Base-by-base conservation (phyloP, 768 basidiomycete species). In the Macrolepiota fuliginosa region DNA sequence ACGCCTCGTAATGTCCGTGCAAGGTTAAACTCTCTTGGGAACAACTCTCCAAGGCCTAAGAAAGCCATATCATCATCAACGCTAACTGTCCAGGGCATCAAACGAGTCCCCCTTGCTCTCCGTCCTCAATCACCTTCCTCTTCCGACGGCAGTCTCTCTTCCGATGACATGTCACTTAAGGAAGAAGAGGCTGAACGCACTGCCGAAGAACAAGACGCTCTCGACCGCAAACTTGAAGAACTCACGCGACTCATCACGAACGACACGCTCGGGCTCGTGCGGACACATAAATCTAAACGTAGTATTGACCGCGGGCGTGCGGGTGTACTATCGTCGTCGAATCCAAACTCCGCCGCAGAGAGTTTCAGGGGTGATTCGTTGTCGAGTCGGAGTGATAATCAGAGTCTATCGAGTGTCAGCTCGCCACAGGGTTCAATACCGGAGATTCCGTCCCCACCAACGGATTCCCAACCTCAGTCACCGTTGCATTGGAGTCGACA, bases 381-480 rank as follows among this genome's bases (percentile, higher is more conserved):
- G 22, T 83, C 81, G 49, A 85, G 78, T 66, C 77, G 75, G 63
- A 83, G 83, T 66, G 78, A 81, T 22, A 89, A 88, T 63, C 89
- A 88, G 62, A 92, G 90, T 67, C 78, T 90, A 9, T 91, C 91
- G 3, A 89, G 88, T 69, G 75, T 84, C 12, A 83, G 85, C 63
- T 92, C 92, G 19, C 88, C 88, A 1, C 89, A 83, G 51, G 87
- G 87, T 17, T 94, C 92, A 0, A 89, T 92, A 37, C 90, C 90
- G 0, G 90, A 90, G 15, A 92, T 94, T 25, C 87, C 91, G 0
- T 92, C 91, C 0, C 87, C 89, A 19, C 79, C 87, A 7, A 70
- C 82, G 17, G 81, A 86, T 50, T 81, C 86, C 19, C 83, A 82
- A 55, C 76, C 77, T 4, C 79, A 81, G 61, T 78, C 84, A 3